These are phyloP conservation scores for Huiozyma naganishii DNA, from an alignment of 805 yeast genomes.

Conservation along the genomic window DNA sequence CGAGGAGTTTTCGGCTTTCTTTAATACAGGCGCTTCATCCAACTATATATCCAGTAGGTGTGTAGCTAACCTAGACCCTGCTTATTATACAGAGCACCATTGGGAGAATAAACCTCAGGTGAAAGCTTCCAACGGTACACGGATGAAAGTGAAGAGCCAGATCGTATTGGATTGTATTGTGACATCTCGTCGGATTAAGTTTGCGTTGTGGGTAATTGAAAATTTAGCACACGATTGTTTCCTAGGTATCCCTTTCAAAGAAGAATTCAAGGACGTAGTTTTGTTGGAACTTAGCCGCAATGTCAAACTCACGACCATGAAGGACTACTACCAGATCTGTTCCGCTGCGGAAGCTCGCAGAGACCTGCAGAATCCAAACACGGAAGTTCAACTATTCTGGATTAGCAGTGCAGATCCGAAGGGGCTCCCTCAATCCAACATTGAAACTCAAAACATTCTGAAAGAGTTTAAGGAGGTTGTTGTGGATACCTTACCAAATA, in stretches of 20 bases:
- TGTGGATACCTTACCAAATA: no score
- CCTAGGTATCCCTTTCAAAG: background rate
- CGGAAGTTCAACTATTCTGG: background rate
- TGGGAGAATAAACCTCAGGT: no score
- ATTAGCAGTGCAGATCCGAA: background rate
- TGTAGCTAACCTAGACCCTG: no score
- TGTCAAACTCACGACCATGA: background rate
- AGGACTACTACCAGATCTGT: background rate
- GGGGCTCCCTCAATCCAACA: background rate
- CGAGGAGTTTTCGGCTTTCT: no score
- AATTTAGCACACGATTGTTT: background rate
- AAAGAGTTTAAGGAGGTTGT: background rate
- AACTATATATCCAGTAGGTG: no score
- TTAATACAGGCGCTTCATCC: no score
- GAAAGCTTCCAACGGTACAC: no score
- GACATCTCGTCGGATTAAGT: background rate
- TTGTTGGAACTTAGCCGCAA: background rate
- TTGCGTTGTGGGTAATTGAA: background rate
- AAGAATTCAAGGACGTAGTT: background rate
- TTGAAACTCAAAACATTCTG: background rate
- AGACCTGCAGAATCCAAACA: background rate
- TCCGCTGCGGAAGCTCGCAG: background rate
- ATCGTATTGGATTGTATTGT: background rate
- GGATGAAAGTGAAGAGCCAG: no score
- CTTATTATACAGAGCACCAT: no score